These are phyloP conservation scores for Cercospora canescens DNA, from an alignment of 2,329 filamentous ascomycete species.

Conservation along the genomic window DNA sequence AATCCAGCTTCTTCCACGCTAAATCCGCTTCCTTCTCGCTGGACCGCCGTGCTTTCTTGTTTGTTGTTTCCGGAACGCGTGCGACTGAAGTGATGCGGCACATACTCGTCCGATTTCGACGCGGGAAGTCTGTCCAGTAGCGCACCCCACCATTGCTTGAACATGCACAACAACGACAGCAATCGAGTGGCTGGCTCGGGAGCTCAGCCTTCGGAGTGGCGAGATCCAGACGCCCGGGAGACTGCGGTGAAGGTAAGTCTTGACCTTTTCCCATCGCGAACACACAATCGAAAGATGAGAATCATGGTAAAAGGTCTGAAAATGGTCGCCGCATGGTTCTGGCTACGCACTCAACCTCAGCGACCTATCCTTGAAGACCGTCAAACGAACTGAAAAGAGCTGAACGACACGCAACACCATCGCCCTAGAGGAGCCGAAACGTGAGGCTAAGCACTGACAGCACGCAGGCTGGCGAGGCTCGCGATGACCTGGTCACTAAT, in stretches of 20 bases:
- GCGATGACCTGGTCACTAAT: background rate
- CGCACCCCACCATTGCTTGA: background rate
- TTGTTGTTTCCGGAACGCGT: background rate
- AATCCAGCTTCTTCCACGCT: background rate
- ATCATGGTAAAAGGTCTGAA: conserved; percentile 66
- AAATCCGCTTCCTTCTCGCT: background rate
- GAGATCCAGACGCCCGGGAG: background rate
- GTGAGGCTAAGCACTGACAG: background rate
- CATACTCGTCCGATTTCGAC: background rate
- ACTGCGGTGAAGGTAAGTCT: background rate
- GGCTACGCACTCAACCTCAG: conserved; percentile 31
- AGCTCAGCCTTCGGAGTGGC: background rate
- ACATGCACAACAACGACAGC: background rate
- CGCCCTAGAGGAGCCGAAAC: background rate
- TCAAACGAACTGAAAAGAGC: conserved; percentile 71
- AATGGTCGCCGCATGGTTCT: conserved; percentile 47
- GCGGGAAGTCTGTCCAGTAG: background rate
- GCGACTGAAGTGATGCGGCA: background rate
- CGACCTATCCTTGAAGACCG: conserved; percentile 24
- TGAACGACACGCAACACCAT: conserved; percentile 46
- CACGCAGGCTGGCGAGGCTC: conserved; percentile 1
- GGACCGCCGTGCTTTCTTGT: background rate
- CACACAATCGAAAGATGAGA: conserved; percentile 51
- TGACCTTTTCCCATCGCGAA: background rate
- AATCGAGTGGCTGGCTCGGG: background rate